phyloP scores from a whole-genome alignment of 139 green algal species.

The Closterium sp. region DNA sequence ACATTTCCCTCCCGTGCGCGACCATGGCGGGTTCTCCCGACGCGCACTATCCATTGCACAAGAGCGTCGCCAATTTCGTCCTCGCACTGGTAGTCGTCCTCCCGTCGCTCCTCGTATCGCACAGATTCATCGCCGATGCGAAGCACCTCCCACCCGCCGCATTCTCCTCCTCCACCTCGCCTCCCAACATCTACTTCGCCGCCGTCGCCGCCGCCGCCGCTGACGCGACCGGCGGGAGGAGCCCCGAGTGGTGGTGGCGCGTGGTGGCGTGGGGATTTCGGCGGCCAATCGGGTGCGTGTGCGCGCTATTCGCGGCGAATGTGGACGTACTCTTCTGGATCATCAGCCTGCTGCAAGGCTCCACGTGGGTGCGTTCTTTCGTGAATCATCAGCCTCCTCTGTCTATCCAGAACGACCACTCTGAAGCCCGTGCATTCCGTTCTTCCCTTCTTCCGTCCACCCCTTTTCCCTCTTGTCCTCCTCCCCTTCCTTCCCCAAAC shows the following conservation, averaged over 20 bases:
- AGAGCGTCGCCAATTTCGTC: not conserved
- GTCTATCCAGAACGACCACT: not conserved
- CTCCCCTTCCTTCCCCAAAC: not conserved
- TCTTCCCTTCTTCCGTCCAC: not conserved
- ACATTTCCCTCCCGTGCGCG: not conserved
- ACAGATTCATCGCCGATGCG: not conserved
- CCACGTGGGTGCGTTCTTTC: slow-evolving; percentile 50
- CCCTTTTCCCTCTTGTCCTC: not conserved
- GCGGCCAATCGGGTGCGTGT: slow-evolving; percentile 15
- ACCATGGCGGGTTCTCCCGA: not conserved
- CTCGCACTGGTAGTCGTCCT: not conserved
- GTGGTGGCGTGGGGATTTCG: not conserved
- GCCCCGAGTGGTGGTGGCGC: not conserved
- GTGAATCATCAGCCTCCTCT: no score
- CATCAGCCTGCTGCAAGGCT: slow-evolving; percentile 57
- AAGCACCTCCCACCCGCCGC: not conserved
- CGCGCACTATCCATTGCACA: not conserved
- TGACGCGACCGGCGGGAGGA: not conserved
- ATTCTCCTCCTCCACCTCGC: not conserved
- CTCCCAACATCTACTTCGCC: not conserved
- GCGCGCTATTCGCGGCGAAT: slow-evolving; percentile 56
- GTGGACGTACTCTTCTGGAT: slow-evolving; percentile 61
- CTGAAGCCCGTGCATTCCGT: not conserved
- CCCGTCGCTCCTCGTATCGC: not conserved
- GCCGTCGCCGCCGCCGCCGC: not conserved